Evolutionary conservation across 2,329 filamentous ascomycete species (phyloP).

Genomic region (Diplodia scrobiculata): DNA sequence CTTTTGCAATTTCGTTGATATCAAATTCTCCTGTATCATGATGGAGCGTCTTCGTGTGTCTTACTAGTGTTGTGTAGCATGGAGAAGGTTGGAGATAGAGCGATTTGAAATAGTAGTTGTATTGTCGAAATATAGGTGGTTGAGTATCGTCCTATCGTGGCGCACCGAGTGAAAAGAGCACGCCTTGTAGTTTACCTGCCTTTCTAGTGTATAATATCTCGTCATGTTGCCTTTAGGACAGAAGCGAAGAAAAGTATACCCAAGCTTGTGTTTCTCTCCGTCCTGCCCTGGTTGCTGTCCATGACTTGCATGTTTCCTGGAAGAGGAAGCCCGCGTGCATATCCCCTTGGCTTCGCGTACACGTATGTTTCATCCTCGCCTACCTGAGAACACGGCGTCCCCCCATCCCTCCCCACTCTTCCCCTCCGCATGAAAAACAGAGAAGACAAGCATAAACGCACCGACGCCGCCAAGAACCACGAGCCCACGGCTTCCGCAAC

Average conservation of each 20-base stretch:
- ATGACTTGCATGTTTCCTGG: not conserved
- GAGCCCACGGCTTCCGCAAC: not conserved
- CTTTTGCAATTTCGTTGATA: not conserved
- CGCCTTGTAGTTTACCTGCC: not conserved
- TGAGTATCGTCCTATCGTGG: not conserved
- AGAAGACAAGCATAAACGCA: not conserved
- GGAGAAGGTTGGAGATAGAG: not conserved
- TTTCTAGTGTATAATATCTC: constrained; percentile 26
- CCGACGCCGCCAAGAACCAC: not conserved
- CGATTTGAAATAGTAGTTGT: constrained; percentile 4
- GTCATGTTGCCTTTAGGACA: not conserved
- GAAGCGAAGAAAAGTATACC: not conserved
- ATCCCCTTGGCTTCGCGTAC: not conserved
- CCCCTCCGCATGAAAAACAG: not conserved
- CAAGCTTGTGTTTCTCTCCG: not conserved
- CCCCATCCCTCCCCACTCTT: not conserved
- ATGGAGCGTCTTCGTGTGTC: constrained; percentile 10
- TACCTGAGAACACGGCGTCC: not conserved
- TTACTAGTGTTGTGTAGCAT: not conserved
- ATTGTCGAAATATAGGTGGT: constrained; percentile 11
- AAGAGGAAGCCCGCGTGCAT: not conserved
- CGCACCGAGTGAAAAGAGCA: not conserved
- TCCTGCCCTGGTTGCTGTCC: not conserved
- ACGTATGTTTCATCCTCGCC: not conserved
- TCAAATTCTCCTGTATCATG: constrained; percentile 6